Evolutionary conservation across 208 protist genomes (phyloP), one percentile per base, ranked within the genome.

Genomic region (Vickermania ingenoplastis): DNA sequence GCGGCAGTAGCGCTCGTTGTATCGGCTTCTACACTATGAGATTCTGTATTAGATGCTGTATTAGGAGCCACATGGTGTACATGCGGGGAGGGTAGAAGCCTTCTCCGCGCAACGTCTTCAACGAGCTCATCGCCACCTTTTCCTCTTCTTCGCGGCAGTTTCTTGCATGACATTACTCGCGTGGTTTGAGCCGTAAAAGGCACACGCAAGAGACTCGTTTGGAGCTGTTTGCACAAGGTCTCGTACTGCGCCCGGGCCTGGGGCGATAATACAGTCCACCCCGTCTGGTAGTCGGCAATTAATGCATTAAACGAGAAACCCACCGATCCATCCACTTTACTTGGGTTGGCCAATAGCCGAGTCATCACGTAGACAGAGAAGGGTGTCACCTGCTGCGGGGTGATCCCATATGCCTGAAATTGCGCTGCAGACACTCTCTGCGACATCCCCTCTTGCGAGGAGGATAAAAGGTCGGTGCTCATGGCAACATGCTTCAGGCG

Each of bases 291-390:
- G 59, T 92, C 85, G 3, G 85, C 85, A 31, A 92, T 72, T 45
- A 87, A 49, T 45, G 66, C 65, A 24, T 79, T 59, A 29, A 69
- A 69, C 22, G 75, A 67, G 24, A 77, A 53, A 23, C 59, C 49
- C n/a, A 48, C 45, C 26, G 62, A 26, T 22, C 7, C 41, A 21
- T 68, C 41, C 21, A 87, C 53, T 0, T 64, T 69, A 29, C 77
- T 71, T n/a, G 79, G 75, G 31, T 77, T 75, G 0, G 68, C 75
- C 26, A 58, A 63, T 4, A 92, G 24, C 27, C 73, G 74, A 0
- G 77, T 70, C 70, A 92, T 84, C 28, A 69, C 86, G 64, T 84
- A 92, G 14, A 90, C 66, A 17, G 77, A 77, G 56, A 92, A 92
- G 1, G 75, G 69, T 22, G 57, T 84, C 21, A 90, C 59, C 45